Evolutionary conservation across 306 rosid genomes (phyloP), one percentile per base, ranked within the genome.

Genomic region (Alnus rubra): DNA sequence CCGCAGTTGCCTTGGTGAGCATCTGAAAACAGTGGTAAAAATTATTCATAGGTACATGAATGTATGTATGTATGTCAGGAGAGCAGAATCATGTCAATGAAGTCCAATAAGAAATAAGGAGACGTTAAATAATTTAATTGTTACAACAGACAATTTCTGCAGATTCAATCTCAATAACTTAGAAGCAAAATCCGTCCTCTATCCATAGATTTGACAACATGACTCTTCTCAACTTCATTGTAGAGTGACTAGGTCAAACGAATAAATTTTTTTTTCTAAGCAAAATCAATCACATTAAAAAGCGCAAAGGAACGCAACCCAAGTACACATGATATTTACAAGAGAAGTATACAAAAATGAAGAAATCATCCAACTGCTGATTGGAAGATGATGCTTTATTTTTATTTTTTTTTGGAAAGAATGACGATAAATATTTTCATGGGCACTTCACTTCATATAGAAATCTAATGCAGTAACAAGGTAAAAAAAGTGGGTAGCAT

Each of bases 1-100:
- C 98, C 77, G 91, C 97, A 73, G 94, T 95, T 77, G 97, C 99
- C 85, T 90, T 91, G 18, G 98, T 95, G 78, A 95, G 88, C 88
- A 91, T 84, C 99, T 95, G 89, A 79, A 86, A 82, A 72, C 13
- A 69, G 55, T 80, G 60, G 82, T 64, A 63, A 64, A 31, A 18
- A 60, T 2, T n/a, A 55, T 16, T 3, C 52, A 49, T 49, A 49
- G 2, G 52, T 49, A 7, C 9, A 23, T 3, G 12, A 10, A 58
- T 58, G 12, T 19, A 64, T 33, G 70, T 8, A 64, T 6, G 23
- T 7, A 64, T 15, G 70, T 35, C 48, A 33, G 48, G 47, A 35
- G 70, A 64, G 70, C 28, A 64, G n/a, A 64, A 55, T 49, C 52
- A 49, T 19, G 33, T 19, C 33, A 31, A 31, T 33, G 69, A 63